Conservation (phyloP, 495 filamentous ascomycete genomes). For the Penicillium goetzii region DNA sequence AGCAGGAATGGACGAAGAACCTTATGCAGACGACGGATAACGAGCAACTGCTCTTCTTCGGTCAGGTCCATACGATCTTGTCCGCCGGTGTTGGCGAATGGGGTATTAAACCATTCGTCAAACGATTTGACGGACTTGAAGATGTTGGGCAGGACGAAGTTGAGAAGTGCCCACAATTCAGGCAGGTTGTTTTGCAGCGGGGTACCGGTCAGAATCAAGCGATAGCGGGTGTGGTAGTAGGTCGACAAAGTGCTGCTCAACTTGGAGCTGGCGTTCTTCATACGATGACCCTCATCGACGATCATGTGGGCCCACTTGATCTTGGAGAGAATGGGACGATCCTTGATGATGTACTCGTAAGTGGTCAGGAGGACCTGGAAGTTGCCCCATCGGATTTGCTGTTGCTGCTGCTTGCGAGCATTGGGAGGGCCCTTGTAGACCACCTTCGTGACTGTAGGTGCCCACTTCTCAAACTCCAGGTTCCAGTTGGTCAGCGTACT, state of each 20-base stretch:
- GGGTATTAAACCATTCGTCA: constrained; percentile 99
- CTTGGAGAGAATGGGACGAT: constrained; percentile 90
- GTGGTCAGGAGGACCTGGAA: constrained; percentile 98
- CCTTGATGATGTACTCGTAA: constrained; percentile 99
- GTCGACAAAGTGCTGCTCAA: constrained; percentile 90
- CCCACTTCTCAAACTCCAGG: constrained; percentile 98
- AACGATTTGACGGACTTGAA: constrained; percentile 99
- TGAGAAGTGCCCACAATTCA: constrained; percentile 95
- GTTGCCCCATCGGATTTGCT: constrained; percentile 89
- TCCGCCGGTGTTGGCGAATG: constrained; percentile 95
- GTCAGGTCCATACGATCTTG: constrained; percentile 98
- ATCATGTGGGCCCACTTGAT: constrained; percentile 99
- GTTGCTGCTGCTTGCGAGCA: constrained; percentile 85
- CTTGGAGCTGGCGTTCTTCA: constrained; percentile 99
- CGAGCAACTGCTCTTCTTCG: constrained; percentile 98
- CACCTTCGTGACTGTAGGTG: constrained; percentile 78
- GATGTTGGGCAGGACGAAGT: constrained; percentile 96
- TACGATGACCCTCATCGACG: constrained; percentile 98
- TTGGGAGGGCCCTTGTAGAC: constrained; percentile 97
- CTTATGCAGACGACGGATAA: constrained; percentile 98
- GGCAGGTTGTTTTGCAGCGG: constrained; percentile 96
- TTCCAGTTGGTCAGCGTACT: constrained; percentile 99
- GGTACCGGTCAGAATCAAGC: constrained; percentile 95
- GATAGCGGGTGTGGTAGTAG: constrained; percentile 93
- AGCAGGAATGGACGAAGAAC: constrained; percentile 96